Evolutionary conservation across 78 protist genomes (phyloP).

Genomic region (Dictyostelium capitatum): DNA sequence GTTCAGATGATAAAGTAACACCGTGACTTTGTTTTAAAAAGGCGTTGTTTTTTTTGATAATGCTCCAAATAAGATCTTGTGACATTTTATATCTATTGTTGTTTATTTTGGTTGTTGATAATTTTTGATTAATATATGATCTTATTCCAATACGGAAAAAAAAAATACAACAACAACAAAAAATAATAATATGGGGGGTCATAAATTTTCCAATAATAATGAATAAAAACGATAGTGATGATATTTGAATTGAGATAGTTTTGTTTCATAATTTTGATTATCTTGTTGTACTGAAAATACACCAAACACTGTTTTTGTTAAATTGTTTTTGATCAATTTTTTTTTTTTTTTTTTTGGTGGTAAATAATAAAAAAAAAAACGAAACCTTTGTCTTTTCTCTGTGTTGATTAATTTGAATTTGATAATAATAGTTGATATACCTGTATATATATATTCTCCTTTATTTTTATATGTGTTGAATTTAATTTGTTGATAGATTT

Average conservation of each 20-base stretch:
- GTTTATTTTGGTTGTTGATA: background rate
- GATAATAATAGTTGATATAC: no score
- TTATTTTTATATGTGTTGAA: no score
- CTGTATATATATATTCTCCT: no score
- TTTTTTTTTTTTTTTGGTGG: background rate
- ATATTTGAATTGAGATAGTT: background rate
- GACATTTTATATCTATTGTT: slow-evolving; percentile 37
- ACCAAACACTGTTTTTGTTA: background rate
- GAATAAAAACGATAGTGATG: background rate
- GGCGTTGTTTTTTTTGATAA: slow-evolving; percentile 72
- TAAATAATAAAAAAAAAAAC: no score
- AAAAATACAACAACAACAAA: background rate
- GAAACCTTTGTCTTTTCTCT: no score
- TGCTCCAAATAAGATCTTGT: slow-evolving; percentile 69
- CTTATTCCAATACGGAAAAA: background rate
- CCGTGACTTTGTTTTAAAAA: slow-evolving; percentile 28
- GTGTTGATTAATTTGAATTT: no score
- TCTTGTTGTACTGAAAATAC: background rate
- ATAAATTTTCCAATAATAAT: no score
- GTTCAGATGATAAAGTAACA: slow-evolving; percentile 45
- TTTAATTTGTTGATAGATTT: no score
- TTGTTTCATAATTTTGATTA: background rate
- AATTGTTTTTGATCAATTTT: background rate
- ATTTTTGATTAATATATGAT: background rate
- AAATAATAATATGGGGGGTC: background rate